Base-by-base conservation (phyloP, 495 filamentous ascomycete species). In the Xylaria telfairii region DNA sequence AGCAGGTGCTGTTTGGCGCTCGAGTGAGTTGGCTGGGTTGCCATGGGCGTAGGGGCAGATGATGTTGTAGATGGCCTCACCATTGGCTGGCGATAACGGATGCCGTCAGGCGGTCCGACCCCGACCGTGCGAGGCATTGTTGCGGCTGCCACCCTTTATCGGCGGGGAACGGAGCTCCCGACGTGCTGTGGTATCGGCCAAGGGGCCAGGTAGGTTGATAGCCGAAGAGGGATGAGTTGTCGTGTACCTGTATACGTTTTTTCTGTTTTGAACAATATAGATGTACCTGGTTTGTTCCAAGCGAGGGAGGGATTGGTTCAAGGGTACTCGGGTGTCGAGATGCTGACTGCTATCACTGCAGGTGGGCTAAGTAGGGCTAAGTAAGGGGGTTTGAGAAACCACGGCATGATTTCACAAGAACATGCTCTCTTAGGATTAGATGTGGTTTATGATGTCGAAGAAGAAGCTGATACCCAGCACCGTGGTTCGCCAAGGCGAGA, bases 11-110 rank as follows among this genome's bases (percentile, higher is more conserved):
- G 24, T 53, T 24, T 28, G 6, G 28, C 10, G 49, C 44, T 53
- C 8, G 13, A 28, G 21, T 28, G 49, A 53, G 24, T 28, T 28
- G n/a, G 0, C 46, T 10, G 6, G 4, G 12, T 28, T 54, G 49
- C 49, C 49, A 28, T 54, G 26, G 26, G 26, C 51, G 17, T 17
- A 17, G 26, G 1, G 26, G 13, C 51, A 30, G 26, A 13, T 54
- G 51, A 54, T 30, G 51, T 54, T 54, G 26, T 17, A 54, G 24
- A 54, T 30, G 51, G 51, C 51, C 17, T 54, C 51, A 54, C 26
- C 4, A 54, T 54, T 54, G 51, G 51, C 26, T 28, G 51, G 51
- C 19, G 51, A 54, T 54, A 54, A 54, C 24, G 12, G 30, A 54
- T 30, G 51, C 13, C 17, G 51, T 54, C 51, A 54, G 51, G 51